A percentile compares a stretch with the other conserved stretches of the same genome.
Evolutionary conservation across 1,139 yeast genomes (phyloP).

Genomic region (Insectozyma bohioensis): DNA sequence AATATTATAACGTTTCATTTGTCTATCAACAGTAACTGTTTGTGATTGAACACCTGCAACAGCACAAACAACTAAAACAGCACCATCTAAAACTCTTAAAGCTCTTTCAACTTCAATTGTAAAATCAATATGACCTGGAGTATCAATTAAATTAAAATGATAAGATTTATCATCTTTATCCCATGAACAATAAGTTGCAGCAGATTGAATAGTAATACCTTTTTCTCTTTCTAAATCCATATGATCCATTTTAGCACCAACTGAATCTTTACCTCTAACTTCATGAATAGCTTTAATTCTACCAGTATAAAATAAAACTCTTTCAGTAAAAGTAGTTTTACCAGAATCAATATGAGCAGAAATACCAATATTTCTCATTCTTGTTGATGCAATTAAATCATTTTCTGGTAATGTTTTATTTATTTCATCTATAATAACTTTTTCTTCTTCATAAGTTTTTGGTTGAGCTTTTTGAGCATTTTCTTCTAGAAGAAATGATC

Average conservation of each 20-base stretch:
- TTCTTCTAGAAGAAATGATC: conserved; percentile 13
- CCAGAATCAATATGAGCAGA: conserved; percentile 91
- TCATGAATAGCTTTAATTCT: conserved; percentile 97
- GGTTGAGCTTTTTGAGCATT: conserved; percentile 13
- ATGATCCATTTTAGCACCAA: conserved; percentile 96
- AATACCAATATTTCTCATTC: conserved; percentile 91
- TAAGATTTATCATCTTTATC: conserved; percentile 65
- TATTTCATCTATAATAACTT: conserved; percentile 63
- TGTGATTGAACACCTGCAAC: conserved; percentile 98
- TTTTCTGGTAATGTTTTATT: conserved; percentile 54
- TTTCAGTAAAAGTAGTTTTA: conserved; percentile 90
- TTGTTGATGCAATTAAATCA: conserved; percentile 54
- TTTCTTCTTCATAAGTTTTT: conserved; percentile 67
- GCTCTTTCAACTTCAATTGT: conserved; percentile 99
- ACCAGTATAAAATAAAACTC: conserved; percentile 95
- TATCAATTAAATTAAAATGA: conserved; percentile 92
- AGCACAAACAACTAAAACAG: conserved; percentile 96
- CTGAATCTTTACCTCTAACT: conserved; percentile 96
- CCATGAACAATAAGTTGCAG: conserved; percentile 99
- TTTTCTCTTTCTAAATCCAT: conserved; percentile 93
- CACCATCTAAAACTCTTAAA: conserved; percentile 94
- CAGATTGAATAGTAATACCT: conserved; percentile 97
- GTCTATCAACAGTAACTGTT: conserved; percentile 97
- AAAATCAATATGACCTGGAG: conserved; percentile 98
- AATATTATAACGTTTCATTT: conserved; percentile 97